Conservation (phyloP, 768 basidiomycete genomes). For the Cystobasidiopsis lactophilus region DNA sequence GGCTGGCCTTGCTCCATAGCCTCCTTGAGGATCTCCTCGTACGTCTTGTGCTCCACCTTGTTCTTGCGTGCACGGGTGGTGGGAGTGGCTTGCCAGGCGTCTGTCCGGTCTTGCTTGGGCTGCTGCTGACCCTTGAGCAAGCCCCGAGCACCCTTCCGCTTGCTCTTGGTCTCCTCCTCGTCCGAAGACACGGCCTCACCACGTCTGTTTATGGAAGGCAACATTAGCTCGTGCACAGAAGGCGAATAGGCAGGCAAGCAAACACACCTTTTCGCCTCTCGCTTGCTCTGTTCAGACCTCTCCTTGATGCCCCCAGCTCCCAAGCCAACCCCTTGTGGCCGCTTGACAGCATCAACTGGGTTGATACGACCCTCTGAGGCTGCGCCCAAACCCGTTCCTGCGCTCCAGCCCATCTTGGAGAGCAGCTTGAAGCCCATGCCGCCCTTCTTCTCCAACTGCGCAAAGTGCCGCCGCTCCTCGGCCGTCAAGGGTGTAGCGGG, state of each 20-base stretch:
- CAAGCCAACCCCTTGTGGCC: constrained; percentile 63
- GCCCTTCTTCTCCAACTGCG: constrained; percentile 36
- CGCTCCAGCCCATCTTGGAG: constrained; percentile 84
- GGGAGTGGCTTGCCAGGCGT: constrained; percentile 58
- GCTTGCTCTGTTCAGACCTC: constrained; percentile 61
- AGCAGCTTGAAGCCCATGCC: constrained; percentile 75
- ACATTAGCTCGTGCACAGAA: neutral
- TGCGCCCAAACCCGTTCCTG: constrained; percentile 53
- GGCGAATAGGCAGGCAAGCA: constrained; percentile 9
- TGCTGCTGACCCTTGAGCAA: constrained; percentile 30
- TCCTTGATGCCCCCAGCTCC: constrained; percentile 72
- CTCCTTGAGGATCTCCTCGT: constrained; percentile 64
- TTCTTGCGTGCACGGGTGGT: constrained; percentile 47
- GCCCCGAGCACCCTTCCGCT: constrained; percentile 35
- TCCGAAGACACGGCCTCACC: constrained; percentile 33
- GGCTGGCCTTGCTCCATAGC: constrained; percentile 54
- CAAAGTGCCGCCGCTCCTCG: constrained; percentile 58
- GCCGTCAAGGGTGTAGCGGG: constrained; percentile 36
- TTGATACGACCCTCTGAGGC: constrained; percentile 62
- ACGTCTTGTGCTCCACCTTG: constrained; percentile 81
- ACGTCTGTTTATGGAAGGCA: neutral
- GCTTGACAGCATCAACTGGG: constrained; percentile 62
- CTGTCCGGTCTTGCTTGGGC: constrained; percentile 32
- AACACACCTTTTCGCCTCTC: constrained; percentile 37
- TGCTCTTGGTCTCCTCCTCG: constrained; percentile 37